Percentiles rank a stretch among this genome's conserved stretches.
Conservation (phyloP, 2,329 filamentous ascomycete species). For the Lasiodiplodia sp. region DNA sequence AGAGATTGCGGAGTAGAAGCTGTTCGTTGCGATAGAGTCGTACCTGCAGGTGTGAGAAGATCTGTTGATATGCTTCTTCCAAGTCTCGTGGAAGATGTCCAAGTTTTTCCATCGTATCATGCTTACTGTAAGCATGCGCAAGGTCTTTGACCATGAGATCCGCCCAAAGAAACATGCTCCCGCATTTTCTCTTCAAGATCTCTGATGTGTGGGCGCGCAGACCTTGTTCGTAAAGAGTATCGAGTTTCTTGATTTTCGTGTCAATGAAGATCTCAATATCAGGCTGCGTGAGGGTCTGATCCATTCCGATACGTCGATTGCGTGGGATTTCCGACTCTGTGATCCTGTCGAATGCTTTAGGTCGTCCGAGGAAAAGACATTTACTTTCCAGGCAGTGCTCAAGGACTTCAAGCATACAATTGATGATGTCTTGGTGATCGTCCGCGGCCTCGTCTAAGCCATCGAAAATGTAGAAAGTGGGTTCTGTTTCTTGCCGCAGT, state of each 20-base stretch:
- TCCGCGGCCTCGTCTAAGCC: not conserved
- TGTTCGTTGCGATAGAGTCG: not conserved
- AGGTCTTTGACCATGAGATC: conserved; percentile 2
- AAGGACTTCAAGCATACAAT: not conserved
- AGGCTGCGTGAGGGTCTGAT: not conserved
- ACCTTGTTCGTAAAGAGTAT: not conserved
- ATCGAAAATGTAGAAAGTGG: not conserved
- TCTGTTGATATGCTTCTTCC: not conserved
- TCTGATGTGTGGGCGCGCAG: not conserved
- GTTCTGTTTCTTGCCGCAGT: too few relatives aligned
- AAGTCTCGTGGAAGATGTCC: not conserved
- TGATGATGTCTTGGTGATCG: not conserved
- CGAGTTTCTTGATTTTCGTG: not conserved
- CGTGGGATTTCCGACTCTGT: not conserved
- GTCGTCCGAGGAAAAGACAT: not conserved
- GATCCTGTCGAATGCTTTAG: not conserved
- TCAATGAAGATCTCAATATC: conserved; percentile 4
- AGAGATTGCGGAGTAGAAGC: not conserved
- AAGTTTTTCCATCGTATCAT: not conserved
- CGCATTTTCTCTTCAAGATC: not conserved
- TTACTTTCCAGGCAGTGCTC: not conserved
- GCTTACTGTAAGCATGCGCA: not conserved
- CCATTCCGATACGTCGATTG: not conserved
- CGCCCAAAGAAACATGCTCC: not conserved
- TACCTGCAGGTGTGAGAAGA: not conserved